Percentiles rank a stretch among this genome's conserved stretches.
phyloP scores from a whole-genome alignment of 2,329 filamentous ascomycete species.

The Alternaria rosae region DNA sequence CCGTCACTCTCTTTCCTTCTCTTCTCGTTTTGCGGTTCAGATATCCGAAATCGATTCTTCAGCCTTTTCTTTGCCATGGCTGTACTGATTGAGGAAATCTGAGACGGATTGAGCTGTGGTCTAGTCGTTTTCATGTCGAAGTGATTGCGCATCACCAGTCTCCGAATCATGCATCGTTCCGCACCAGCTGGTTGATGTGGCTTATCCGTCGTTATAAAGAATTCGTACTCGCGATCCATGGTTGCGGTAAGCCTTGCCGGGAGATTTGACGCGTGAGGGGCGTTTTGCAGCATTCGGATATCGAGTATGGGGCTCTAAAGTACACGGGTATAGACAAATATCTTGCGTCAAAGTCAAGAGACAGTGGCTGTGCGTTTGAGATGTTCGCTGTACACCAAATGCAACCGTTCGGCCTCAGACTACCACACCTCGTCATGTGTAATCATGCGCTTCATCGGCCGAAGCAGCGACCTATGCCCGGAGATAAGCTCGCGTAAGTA shows the following conservation, averaged over 20 bases:
- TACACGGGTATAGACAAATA: background rate
- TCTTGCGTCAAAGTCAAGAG: background rate
- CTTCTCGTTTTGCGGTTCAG: background rate
- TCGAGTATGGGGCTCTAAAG: too few relatives aligned
- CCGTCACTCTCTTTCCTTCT: too few relatives aligned
- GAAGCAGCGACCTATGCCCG: background rate
- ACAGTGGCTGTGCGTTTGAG: background rate
- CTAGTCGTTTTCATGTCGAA: constrained; percentile 27
- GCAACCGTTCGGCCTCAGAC: background rate
- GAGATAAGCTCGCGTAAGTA: background rate
- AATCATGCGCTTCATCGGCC: background rate
- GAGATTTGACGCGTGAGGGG: background rate
- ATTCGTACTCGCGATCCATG: constrained; percentile 34
- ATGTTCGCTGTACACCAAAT: background rate
- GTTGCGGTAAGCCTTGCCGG: background rate
- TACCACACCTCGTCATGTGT: background rate
- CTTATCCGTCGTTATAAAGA: constrained; percentile 36
- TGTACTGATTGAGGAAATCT: constrained; percentile 29
- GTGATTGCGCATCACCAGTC: constrained; percentile 39
- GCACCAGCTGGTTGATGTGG: constrained; percentile 30
- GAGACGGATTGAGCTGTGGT: constrained; percentile 13
- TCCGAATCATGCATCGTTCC: constrained; percentile 31
- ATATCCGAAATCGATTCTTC: constrained; percentile 32
- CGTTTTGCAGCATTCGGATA: background rate
- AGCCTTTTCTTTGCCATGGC: constrained; percentile 28